Percentiles rank a stretch among this genome's conserved stretches.
These are phyloP conservation scores for Daldinia concentrica DNA, from an alignment of 495 filamentous ascomycete genomes.

Conservation along the genomic window DNA sequence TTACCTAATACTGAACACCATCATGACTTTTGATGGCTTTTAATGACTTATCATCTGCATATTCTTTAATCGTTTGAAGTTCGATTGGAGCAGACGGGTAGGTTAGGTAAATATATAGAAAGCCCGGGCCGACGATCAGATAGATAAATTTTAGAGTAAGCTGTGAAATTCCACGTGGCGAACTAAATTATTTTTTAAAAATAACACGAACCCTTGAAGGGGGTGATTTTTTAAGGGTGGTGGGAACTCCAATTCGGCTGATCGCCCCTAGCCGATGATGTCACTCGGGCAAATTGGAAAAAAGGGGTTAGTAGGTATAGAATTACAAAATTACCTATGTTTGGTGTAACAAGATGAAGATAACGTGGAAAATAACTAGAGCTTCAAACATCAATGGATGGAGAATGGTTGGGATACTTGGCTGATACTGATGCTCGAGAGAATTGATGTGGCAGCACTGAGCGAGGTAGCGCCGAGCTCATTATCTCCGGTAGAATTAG, in stretches of 20 bases:
- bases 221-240: conserved; percentile 24
- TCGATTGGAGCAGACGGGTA: neutral
- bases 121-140: conserved; percentile 12
- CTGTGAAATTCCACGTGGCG: conserved; percentile 34
- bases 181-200: neutral
- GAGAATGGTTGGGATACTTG: neutral
- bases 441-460: neutral
- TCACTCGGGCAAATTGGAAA: conserved; percentile 12
- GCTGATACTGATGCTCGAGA: neutral
- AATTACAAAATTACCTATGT: no score
- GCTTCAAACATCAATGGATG: neutral
- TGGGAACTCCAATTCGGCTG: conserved; percentile 9
- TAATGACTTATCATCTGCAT: neutral
- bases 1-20: neutral
- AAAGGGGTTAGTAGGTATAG: neutral
- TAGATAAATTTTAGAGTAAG: conserved; percentile 9
- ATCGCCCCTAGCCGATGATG: conserved; percentile 3
- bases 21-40: neutral
- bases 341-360: neutral
- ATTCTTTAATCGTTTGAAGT: neutral
- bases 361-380: neutral
- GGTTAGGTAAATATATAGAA: neutral
- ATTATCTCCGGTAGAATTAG: conserved; percentile 13
- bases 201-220: neutral
- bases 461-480: neutral